Evolutionary conservation across 1,139 yeast genomes (phyloP).

Genomic region (Yamadazyma triangularis): DNA sequence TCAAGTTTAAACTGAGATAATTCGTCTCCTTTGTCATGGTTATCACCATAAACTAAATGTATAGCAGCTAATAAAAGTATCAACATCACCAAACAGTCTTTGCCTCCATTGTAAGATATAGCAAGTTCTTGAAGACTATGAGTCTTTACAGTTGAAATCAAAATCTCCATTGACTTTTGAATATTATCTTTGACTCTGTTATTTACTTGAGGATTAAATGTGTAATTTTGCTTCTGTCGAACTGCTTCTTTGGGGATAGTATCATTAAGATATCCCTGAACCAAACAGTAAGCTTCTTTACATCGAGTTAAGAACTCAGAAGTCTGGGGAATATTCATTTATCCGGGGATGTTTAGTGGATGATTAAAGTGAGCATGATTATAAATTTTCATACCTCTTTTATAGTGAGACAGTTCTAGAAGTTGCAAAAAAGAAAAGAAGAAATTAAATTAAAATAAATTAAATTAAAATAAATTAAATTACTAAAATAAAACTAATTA

Average conservation of each 20-base stretch:
- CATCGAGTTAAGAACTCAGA: conserved; percentile 25
- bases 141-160: conserved; percentile 26
- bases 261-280: conserved; percentile 29
- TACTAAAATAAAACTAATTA: background rate
- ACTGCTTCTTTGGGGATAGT: conserved; percentile 13
- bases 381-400: no score
- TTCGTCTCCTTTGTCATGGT: background rate
- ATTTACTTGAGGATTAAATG: conserved; percentile 20
- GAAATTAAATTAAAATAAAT: no score
- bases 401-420: no score
- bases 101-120: conserved; percentile 84
- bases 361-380: no score
- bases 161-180: conserved; percentile 23
- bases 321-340: background rate
- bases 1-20: conserved; percentile 26
- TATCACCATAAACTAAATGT: conserved; percentile 32
- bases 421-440: no score
- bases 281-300: conserved; percentile 29
- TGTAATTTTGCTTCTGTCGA: conserved; percentile 15
- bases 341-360: no score
- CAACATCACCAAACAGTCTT: conserved; percentile 83
- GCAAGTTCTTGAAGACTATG: conserved; percentile 54
- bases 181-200: conserved; percentile 28
- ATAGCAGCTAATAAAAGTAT: conserved; percentile 60
- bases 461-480: no score